Base-by-base conservation (phyloP, 192 early-diverging fungal genomes). In the Backusella tuberculispora region DNA sequence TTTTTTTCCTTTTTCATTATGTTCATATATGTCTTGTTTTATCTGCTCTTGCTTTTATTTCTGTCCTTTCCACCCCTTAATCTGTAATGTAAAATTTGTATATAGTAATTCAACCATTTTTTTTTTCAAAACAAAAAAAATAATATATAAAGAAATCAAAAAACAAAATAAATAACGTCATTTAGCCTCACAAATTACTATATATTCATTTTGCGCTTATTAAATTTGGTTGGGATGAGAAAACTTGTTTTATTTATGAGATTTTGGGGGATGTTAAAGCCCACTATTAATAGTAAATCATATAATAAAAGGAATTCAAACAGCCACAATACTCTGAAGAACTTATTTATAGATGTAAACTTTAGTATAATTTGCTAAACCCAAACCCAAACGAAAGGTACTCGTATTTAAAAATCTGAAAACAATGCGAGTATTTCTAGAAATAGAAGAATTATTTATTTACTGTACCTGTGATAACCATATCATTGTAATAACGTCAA, bases 111-210 rank as follows among this genome's bases (percentile, higher is more conserved):
- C 53, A 60, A 60, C 24, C 21, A 26, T 19, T 56, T 56, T 21
- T 56, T 56, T 56, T 56, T 56, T 53, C 9, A 53, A 53, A 19
- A 53, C n/a, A 19, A 53, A 19, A 19, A 53, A 9, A 53, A 53
- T 56, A n/a, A 56, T 24, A 56, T 56, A 24, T 56, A 56, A 56
- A 56, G 19, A 10, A 24, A 56, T 24, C 50, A 53, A 53, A 53
- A 50, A 50, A 50, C 6, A 53, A 60, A 60, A 60, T 60, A 60
- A 60, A 60, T 60, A 60, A 60, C 53, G 53, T 60, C 53, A 60
- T 60, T 60, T 60, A 19, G 26, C 21, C 24, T 26, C 53, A 26
- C 19, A 26, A 60, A 19, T 21, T 19, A 50, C 8, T 50, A 17
- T 19, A 15, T 50, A 3, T 60, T 60, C 21, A 13, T 13, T 60